Base-by-base conservation (phyloP, 2,329 filamentous ascomycete species). In the Coniochaeta prunicola region DNA sequence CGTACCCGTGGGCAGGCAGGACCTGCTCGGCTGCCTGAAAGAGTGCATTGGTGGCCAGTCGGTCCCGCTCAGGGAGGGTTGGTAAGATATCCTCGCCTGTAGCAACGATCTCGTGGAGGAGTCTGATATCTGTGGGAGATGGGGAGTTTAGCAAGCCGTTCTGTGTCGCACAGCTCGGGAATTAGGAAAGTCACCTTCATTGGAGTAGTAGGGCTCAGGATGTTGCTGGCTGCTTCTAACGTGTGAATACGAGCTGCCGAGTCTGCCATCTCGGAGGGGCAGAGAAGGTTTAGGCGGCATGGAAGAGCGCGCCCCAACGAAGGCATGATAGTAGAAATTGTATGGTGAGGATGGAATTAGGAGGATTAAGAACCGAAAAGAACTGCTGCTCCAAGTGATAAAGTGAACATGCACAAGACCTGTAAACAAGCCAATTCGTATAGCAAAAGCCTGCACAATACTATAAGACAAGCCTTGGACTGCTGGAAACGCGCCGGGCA, bases 21-120 rank as follows among this genome's bases (percentile, higher is more conserved):
- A 92, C 80, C 59, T 84, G 79, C 68, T 94, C 88, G 69, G 96
- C 96, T 31, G 91, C 90, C 57, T 82, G 80, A 73, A 96, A 96
- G 19, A 96, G 81, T 10, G 91, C 90, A 68, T 86, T 86, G 59
- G 88, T 91, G 3, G 90, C 87, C 24, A 89, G 78, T 58, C 83
- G 81, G 65, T 88, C 83, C 55, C 80, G 80, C 59, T 86, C 82
- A 1, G 84, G 77, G 1, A 84, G 75, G 12, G 73, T 73, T 53
- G 82, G 76, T 57, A 85, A 78, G 31, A 89, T 80, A 42, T 82
- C 76, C 73, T 92, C 85, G 48, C 90, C 92, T 65, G 82, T 80
- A 61, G 79, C 77, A 67, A 96, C 86, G 67, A 96, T 90, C 60
- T 88, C 81, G 72, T 91, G 88, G 59, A 96, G 80, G 62, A 91